Percentiles rank a stretch among this genome's conserved stretches.
Conservation (phyloP, 2,329 filamentous ascomycete genomes). For the Hymenotorrendiella dingleyae region DNA sequence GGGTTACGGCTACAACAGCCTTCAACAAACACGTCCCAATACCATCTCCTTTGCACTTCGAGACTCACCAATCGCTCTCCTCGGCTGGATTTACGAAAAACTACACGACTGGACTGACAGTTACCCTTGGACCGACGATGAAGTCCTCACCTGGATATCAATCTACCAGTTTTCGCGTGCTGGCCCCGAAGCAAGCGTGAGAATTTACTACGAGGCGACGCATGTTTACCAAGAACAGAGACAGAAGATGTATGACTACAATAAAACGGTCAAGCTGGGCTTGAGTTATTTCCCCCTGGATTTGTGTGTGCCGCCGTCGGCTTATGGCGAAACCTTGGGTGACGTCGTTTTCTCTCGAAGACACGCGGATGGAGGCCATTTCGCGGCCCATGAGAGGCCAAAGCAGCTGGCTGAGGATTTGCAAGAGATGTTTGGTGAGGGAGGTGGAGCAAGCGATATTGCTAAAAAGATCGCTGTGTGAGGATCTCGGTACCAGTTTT, state of each 20-base stretch:
- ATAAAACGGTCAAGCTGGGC: constrained; percentile 41
- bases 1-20: constrained; percentile 19
- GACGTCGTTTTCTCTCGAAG: constrained; percentile 49
- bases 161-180: constrained; percentile 68
- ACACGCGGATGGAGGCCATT: constrained; percentile 38
- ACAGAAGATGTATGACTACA: constrained; percentile 3
- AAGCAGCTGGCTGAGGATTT: constrained; percentile 46
- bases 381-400: constrained; percentile 54
- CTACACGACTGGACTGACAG: constrained; percentile 68
- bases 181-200: constrained; percentile 58
- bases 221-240: constrained; percentile 30
- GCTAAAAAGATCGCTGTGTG: constrained; percentile 4
- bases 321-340: constrained; percentile 51
- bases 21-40: constrained; percentile 60
- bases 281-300: constrained; percentile 54
- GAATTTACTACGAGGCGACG: constrained; percentile 66
- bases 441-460: constrained; percentile 36
- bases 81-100: constrained; percentile 80
- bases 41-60: constrained; percentile 64
- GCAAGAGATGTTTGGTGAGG: constrained; percentile 49
- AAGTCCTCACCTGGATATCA: constrained; percentile 68
- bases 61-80: constrained; percentile 63
- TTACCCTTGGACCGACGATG: constrained; percentile 71
- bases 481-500: neutral
- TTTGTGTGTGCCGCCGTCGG: constrained; percentile 44